A percentile compares a stretch with the other conserved stretches of the same genome.
These are phyloP conservation scores for Castanea sativa DNA, from an alignment of 306 rosid genomes.

Conservation along the genomic window DNA sequence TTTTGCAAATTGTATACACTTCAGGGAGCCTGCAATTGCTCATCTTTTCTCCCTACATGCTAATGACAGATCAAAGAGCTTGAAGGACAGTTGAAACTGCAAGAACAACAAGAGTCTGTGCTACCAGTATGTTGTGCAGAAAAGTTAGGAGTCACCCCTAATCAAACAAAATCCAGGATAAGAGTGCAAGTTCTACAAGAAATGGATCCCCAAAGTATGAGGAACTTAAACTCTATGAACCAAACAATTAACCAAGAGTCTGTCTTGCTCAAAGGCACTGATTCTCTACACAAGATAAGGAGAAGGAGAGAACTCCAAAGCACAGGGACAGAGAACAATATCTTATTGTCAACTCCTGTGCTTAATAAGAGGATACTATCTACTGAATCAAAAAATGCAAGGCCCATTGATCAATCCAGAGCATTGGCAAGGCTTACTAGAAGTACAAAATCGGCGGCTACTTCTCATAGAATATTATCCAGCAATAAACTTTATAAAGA, in stretches of 20 bases:
- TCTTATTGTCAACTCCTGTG: constrained; percentile 26
- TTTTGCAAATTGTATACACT: neutral
- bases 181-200: constrained; percentile 44
- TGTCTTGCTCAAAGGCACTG: constrained; percentile 42
- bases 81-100: constrained; percentile 54
- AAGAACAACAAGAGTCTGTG: constrained; percentile 40
- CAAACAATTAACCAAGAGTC: constrained; percentile 48
- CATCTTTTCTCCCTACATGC: neutral
- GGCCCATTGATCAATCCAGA: constrained; percentile 78
- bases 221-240: constrained; percentile 48
- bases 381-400: constrained; percentile 1
- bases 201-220: constrained; percentile 43
- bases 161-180: constrained; percentile 25
- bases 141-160: constrained; percentile 45
- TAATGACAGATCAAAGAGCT: constrained; percentile 65
- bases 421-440: constrained; percentile 46
- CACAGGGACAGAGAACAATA: constrained; percentile 63
- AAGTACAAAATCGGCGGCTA: constrained; percentile 43
- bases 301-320: constrained; percentile 59
- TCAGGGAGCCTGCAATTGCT: neutral
- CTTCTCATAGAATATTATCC: constrained; percentile 49
- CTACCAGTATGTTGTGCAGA: constrained; percentile 31
- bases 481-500: constrained; percentile 57
- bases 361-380: constrained; percentile 37
- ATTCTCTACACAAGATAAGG: constrained; percentile 47